These are phyloP conservation scores for Trichoderma polysporum DNA, from an alignment of 2,329 filamentous ascomycete genomes.

Conservation along the genomic window DNA sequence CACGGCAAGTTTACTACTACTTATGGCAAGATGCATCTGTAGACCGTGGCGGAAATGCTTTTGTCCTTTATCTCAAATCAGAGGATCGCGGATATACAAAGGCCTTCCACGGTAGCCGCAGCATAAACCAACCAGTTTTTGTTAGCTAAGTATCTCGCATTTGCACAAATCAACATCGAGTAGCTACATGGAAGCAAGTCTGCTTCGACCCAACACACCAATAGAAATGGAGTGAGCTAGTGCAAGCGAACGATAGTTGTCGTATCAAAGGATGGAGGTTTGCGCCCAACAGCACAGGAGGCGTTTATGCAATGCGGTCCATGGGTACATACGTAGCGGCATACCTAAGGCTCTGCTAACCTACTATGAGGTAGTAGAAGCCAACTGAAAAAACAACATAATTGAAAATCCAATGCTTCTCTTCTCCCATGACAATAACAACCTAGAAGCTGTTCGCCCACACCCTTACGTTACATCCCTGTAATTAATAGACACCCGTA, in stretches of 20 bases:
- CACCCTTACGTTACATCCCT: neutral
- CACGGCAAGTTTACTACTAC: neutral
- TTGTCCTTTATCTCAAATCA: neutral
- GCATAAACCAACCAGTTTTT: neutral
- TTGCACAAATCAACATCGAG: neutral
- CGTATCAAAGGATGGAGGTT: neutral
- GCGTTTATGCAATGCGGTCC: slow-evolving; percentile 2
- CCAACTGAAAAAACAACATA: neutral
- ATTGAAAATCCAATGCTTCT: neutral
- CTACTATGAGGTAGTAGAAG: neutral
- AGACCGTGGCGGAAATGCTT: neutral
- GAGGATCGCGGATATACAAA: neutral
- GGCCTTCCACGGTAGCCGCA: neutral
- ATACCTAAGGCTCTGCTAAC: neutral
- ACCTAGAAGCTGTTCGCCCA: neutral
- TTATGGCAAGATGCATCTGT: neutral
- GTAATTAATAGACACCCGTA: neutral
- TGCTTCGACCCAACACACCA: neutral
- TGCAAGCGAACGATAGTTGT: neutral
- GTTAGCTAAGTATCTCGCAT: neutral
- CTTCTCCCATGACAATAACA: neutral
- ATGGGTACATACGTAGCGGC: neutral
- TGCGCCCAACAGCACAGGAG: neutral
- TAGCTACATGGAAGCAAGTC: neutral
- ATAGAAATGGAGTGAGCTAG: neutral